Conservation (phyloP, 345 rosid genomes). For the Hibiscus tridactylites region DNA sequence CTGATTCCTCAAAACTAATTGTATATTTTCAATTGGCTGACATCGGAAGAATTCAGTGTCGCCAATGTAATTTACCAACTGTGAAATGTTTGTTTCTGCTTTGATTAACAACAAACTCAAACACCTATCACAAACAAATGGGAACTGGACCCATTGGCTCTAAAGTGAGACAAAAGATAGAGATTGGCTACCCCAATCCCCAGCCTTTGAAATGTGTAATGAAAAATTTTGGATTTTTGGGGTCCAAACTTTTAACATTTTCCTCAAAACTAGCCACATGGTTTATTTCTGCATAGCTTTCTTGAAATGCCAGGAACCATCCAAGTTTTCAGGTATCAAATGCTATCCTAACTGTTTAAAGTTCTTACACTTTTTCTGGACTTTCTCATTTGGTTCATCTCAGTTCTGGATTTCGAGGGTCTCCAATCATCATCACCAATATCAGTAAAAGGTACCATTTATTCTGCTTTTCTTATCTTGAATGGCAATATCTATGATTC, state of each 20-base stretch:
- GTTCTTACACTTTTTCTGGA: background rate
- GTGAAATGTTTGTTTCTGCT: background rate
- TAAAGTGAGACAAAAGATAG: slow-evolving; percentile 3
- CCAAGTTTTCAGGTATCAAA: slow-evolving; percentile 71
- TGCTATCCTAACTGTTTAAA: slow-evolving; percentile 8
- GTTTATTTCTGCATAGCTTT: slow-evolving; percentile 1
- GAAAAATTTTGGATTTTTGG: slow-evolving; percentile 31
- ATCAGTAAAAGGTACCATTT: slow-evolving; percentile 47
- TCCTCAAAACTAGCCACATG: slow-evolving; percentile 41
- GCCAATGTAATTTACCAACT: background rate
- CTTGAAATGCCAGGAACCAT: slow-evolving; percentile 78
- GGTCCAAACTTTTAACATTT: slow-evolving; percentile 28
- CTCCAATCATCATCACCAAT: slow-evolving; percentile 40
- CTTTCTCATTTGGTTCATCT: slow-evolving; percentile 1
- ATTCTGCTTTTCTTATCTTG: background rate
- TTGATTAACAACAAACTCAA: background rate
- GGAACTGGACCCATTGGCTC: no score
- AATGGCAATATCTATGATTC: background rate
- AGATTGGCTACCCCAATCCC: background rate
- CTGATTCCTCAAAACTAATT: background rate
- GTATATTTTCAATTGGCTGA: background rate
- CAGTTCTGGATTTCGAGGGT: slow-evolving; percentile 55
- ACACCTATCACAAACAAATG: background rate
- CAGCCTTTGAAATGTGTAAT: slow-evolving; percentile 26
- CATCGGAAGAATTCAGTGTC: background rate